phyloP scores from a whole-genome alignment of 2,329 filamentous ascomycete species.

The Truncatella angustata region DNA sequence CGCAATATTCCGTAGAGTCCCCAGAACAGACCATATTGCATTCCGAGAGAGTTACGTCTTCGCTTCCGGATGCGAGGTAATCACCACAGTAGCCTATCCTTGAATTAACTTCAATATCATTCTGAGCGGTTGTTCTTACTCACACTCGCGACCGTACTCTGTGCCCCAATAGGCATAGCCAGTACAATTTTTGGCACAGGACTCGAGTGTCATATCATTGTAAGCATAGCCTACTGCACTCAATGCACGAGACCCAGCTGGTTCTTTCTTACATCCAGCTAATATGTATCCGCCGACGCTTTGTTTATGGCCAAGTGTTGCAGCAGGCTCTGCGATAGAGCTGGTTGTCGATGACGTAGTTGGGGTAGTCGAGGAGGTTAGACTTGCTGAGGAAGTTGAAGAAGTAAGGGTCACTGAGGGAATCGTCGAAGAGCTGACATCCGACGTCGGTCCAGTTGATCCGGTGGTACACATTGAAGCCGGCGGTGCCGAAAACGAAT shows the following conservation, averaged over 20 bases:
- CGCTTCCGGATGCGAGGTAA: conserved; percentile 31
- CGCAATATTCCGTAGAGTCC: conserved; percentile 39
- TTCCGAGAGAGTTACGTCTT: conserved; percentile 29
- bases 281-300: conserved; percentile 42
- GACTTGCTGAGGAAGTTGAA: neutral
- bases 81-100: conserved; percentile 47
- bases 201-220: conserved; percentile 49
- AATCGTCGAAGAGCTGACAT: neutral
- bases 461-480: conserved; percentile 23
- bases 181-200: conserved; percentile 44
- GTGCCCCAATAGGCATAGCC: conserved; percentile 48
- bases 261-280: conserved; percentile 50
- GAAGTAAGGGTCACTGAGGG: neutral
- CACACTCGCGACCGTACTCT: conserved; percentile 51
- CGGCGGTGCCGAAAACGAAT: conserved; percentile 34
- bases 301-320: conserved; percentile 34
- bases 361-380: neutral
- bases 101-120: neutral
- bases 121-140: too few relatives aligned
- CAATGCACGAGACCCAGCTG: conserved; percentile 41
- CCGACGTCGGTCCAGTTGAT: neutral
- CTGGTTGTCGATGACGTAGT: conserved; percentile 24
- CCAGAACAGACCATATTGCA: conserved; percentile 42
- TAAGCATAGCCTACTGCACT: conserved; percentile 37
- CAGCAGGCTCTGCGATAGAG: conserved; percentile 25